These are phyloP conservation scores for Brassica hybrid DNA, from an alignment of 441 rosid species.

Conservation along the genomic window DNA sequence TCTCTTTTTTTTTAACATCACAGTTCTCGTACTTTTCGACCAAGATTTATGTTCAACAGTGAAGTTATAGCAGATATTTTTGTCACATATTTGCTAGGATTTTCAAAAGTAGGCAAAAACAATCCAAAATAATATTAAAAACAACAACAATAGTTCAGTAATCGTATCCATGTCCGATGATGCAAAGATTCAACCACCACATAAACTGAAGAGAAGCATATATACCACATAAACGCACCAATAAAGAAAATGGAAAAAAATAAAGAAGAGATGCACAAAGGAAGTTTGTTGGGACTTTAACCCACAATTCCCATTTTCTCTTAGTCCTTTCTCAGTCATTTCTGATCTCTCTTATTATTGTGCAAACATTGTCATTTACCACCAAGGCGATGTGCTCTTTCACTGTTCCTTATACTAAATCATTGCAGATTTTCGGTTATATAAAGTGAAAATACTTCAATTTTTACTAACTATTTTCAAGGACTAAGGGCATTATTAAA, in stretches of 20 bases:
- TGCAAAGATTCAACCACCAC: no score
- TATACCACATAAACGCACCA: constrained; percentile 26
- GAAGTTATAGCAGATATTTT: no score
- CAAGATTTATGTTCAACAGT: no score
- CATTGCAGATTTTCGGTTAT: neutral
- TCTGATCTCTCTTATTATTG: constrained; percentile 18
- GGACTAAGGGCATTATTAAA: neutral
- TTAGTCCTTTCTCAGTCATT: constrained; percentile 9
- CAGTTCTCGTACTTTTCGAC: no score
- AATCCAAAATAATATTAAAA: no score
- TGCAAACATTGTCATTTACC: constrained; percentile 36
- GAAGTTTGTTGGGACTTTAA: constrained; percentile 17
- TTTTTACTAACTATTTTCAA: neutral
- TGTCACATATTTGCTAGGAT: no score
- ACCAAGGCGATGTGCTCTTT: constrained; percentile 31
- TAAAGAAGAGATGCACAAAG: constrained; percentile 14
- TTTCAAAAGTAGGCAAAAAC: no score
- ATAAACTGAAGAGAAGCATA: no score
- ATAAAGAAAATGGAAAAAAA: constrained; percentile 14
- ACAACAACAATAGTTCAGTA: no score
- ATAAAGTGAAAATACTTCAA: neutral
- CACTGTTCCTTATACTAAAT: constrained; percentile 22
- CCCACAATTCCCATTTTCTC: constrained; percentile 9
- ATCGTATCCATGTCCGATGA: no score
- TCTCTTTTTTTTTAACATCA: no score